These are phyloP conservation scores for Ustulina deusta DNA, from an alignment of 2,329 filamentous ascomycete genomes.

Conservation along the genomic window DNA sequence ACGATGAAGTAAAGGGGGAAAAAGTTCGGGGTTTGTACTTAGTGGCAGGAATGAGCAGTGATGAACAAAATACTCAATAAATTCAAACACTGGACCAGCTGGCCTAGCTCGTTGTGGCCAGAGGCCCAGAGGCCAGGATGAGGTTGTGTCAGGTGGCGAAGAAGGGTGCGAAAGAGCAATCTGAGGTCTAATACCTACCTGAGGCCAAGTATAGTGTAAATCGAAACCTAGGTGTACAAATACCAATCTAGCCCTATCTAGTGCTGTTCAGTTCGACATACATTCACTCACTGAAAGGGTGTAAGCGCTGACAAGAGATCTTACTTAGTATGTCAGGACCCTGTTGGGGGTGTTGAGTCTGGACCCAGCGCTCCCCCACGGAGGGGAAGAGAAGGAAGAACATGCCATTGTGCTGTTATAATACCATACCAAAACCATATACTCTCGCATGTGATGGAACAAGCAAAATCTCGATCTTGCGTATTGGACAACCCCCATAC, in stretches of 20 bases:
- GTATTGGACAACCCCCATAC: background rate
- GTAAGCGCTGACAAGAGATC: conserved; percentile 20
- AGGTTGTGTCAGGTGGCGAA: background rate
- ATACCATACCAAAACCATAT: background rate
- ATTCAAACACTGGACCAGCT: background rate
- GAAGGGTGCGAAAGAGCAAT: background rate
- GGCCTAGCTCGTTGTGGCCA: background rate
- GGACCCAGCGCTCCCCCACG: background rate
- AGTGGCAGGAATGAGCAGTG: conserved; percentile 10
- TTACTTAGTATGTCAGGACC: conserved; percentile 2
- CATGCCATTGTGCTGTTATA: background rate
- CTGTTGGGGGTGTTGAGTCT: conserved; percentile 14
- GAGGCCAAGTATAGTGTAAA: too few species aligned
- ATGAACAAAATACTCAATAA: conserved; percentile 10
- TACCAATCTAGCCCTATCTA: too few species aligned
- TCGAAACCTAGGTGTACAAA: too few species aligned
- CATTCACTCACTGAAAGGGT: conserved; percentile 1
- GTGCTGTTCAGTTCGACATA: conserved; percentile 19
- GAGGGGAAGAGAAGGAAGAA: background rate
- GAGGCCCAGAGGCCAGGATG: background rate
- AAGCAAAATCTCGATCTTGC: background rate
- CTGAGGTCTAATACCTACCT: background rate
- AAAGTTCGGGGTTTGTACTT: background rate
- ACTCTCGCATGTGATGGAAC: too few species aligned
- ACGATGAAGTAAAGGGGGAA: conserved; percentile 60